Percentiles rank a stretch among this genome's conserved stretches.
Evolutionary conservation across 1,284 basidiomycete species (phyloP).

Genomic region (Pseudozyma pruni): DNA sequence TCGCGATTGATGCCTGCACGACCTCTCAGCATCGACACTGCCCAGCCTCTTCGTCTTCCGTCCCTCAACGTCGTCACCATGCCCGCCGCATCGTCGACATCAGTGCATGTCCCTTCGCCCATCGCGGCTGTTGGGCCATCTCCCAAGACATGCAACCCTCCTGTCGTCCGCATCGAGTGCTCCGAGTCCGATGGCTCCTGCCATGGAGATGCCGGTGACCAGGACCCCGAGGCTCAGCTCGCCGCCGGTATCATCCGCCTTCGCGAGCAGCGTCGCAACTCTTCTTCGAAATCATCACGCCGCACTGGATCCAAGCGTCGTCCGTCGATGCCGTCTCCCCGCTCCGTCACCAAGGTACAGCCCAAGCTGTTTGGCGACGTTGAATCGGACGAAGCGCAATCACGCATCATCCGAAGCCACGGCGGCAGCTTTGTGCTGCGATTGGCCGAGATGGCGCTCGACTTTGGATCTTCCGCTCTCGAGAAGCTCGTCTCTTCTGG

Average conservation of each 20-base stretch:
- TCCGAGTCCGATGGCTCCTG: constrained; percentile 59
- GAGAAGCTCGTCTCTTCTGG: constrained; percentile 21
- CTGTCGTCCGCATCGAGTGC: constrained; percentile 38
- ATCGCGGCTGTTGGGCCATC: constrained; percentile 15
- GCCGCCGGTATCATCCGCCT: constrained; percentile 49
- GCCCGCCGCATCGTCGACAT: constrained; percentile 4
- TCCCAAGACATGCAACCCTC: constrained; percentile 18
- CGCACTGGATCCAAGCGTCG: constrained; percentile 20
- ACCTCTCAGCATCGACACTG: constrained; percentile 52
- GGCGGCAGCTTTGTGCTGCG: constrained; percentile 39
- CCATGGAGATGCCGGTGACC: constrained; percentile 58
- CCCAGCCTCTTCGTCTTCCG: constrained; percentile 44
- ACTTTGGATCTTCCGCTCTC: constrained; percentile 40
- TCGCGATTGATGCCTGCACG: constrained; percentile 36
- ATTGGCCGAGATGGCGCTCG: constrained; percentile 40
- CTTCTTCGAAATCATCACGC: constrained; percentile 10
- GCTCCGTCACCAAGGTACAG: constrained; percentile 1
- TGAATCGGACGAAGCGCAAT: constrained; percentile 36
- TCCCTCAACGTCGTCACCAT: constrained; percentile 22
- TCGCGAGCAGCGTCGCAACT: constrained; percentile 26
- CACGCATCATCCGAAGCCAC: constrained; percentile 25
- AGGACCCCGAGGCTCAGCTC: constrained; percentile 58
- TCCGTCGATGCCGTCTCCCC: not conserved
- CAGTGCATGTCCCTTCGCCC: constrained; percentile 8
- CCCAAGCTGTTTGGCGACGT: constrained; percentile 7